Evolutionary conservation across 495 filamentous ascomycete genomes (phyloP).

Genomic region (Hyaloscypha bicolor): DNA sequence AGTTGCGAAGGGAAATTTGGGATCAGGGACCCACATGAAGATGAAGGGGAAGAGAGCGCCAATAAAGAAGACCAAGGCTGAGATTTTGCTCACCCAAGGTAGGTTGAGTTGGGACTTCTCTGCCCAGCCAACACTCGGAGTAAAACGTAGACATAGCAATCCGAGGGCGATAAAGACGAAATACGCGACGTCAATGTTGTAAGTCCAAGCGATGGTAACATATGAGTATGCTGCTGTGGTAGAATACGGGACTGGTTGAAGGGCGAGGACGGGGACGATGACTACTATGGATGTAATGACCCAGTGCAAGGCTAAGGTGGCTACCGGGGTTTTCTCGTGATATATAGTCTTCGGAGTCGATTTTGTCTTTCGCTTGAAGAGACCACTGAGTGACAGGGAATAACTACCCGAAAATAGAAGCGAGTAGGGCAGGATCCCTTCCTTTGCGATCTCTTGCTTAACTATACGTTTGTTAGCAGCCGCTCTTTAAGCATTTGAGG

Average conservation of each 20-base stretch:
- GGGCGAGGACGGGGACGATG: constrained; percentile 5
- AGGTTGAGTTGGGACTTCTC: constrained; percentile 13
- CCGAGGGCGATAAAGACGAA: constrained; percentile 15
- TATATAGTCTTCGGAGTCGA: not conserved
- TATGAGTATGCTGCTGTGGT: constrained; percentile 30
- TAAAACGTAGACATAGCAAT: constrained; percentile 19
- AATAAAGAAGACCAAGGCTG: constrained; percentile 8
- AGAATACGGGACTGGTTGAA: constrained; percentile 15
- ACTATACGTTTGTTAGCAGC: too few species aligned
- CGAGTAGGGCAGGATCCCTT: constrained; percentile 39
- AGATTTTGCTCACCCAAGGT: constrained; percentile 6
- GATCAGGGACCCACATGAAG: constrained; percentile 19
- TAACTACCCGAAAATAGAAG: constrained; percentile 44
- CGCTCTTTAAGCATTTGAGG: too few species aligned
- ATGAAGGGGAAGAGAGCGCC: constrained; percentile 15
- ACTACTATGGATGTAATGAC: constrained; percentile 29
- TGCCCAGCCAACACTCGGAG: constrained; percentile 11
- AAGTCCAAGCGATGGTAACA: constrained; percentile 35
- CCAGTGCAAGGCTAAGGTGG: constrained; percentile 41
- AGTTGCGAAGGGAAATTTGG: not conserved
- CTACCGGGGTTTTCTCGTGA: constrained; percentile 37
- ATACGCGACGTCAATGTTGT: constrained; percentile 25
- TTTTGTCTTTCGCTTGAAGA: not conserved
- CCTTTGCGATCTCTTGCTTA: constrained; percentile 42
- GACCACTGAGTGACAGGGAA: constrained; percentile 1